Evolutionary conservation across 805 yeast genomes (phyloP).

Genomic region (Starmerella bacillaris): DNA sequence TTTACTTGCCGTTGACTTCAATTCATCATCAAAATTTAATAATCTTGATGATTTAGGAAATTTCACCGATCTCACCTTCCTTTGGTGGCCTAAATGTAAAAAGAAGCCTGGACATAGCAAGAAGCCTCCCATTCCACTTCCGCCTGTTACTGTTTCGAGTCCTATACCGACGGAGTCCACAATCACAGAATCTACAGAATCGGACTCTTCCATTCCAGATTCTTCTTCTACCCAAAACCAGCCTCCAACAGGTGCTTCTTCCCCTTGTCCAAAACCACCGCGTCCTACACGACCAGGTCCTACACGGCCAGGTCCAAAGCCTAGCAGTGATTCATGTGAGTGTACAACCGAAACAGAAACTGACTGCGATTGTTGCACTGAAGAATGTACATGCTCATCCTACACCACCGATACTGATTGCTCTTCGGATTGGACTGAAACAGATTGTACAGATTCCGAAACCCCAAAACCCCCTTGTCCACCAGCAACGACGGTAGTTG

Average conservation of each 20-base stretch:
- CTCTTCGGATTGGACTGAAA: too few species aligned
- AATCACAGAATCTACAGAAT: not conserved
- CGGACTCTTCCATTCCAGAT: not conserved
- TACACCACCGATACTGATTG: too few species aligned
- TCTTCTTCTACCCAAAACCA: not conserved
- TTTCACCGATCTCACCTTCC: slow-evolving; percentile 13
- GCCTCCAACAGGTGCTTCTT: not conserved
- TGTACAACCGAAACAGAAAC: too few species aligned
- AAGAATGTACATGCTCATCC: too few species aligned
- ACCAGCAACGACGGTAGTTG: too few species aligned
- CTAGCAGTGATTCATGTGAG: too few species aligned
- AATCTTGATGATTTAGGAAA: slow-evolving; percentile 10
- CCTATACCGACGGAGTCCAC: not conserved
- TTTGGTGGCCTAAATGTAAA: slow-evolving; percentile 1
- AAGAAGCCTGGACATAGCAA: not conserved
- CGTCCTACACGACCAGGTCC: too few species aligned
- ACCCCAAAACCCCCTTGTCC: too few species aligned
- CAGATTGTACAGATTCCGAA: too few species aligned
- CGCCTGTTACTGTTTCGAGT: not conserved
- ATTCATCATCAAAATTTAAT: slow-evolving; percentile 8
- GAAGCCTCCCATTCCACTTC: not conserved
- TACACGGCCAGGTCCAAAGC: too few species aligned
- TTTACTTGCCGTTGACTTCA: slow-evolving; percentile 9
- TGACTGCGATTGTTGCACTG: too few species aligned
- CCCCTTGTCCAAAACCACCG: not conserved